Evolutionary conservation across 805 yeast species (phyloP).

Genomic region (Scheffersomyces amazonensis): DNA sequence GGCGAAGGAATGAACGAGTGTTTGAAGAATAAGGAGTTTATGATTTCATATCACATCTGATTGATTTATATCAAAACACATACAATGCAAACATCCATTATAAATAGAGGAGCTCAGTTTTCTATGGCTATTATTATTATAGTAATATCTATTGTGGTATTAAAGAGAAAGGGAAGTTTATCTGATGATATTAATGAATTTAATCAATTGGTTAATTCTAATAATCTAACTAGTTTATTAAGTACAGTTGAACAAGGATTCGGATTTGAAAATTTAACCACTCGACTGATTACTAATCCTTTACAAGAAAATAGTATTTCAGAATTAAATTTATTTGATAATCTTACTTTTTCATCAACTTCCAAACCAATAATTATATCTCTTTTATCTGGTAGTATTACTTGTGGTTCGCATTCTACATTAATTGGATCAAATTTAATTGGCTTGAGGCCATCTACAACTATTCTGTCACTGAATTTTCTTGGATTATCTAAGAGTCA

Average conservation of each 20-base stretch:
- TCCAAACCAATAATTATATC: slow-evolving; percentile 1
- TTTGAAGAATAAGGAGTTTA: not conserved
- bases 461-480: not conserved
- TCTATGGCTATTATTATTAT: not conserved
- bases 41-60: too few relatives aligned
- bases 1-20: too few relatives aligned
- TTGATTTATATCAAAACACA: too few relatives aligned
- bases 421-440: slow-evolving; percentile 1
- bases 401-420: not conserved
- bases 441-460: slow-evolving; percentile 2
- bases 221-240: not conserved
- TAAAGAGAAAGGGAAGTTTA: not conserved
- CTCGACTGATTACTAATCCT: too few relatives aligned
- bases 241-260: not conserved
- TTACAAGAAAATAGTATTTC: too few relatives aligned
- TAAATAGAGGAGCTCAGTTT: not conserved
- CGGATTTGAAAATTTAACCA: too few relatives aligned
- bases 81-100: not conserved
- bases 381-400: not conserved
- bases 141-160: not conserved
- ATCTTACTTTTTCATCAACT: not conserved
- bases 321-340: too few relatives aligned
- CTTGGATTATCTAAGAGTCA: slow-evolving; percentile 3
- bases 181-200: not conserved
- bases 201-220: not conserved